Percentiles rank a stretch among this genome's conserved stretches.
phyloP scores from a whole-genome alignment of 192 early-diverging fungal genomes.

The Fimicolochytrium jonesii region DNA sequence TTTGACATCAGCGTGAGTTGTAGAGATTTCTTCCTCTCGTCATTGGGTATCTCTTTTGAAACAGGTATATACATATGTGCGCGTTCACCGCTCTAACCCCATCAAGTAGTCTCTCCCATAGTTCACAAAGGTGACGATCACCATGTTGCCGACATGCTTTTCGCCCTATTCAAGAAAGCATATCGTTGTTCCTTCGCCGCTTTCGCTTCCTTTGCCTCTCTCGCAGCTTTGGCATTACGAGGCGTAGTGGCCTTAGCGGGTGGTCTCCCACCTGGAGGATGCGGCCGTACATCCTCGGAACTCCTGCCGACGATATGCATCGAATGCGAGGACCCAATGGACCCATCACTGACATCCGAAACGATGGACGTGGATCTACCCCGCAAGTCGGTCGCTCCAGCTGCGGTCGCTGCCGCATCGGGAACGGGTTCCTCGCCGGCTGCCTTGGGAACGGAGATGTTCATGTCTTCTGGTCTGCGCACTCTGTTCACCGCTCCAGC shows the following conservation, averaged over 20 bases:
- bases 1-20: too few relatives aligned
- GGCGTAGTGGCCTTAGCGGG: not conserved
- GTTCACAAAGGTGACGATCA: too few relatives aligned
- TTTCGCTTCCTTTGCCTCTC: not conserved
- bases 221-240: conserved; percentile 2
- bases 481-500: conserved; percentile 30
- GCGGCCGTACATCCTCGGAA: conserved; percentile 5
- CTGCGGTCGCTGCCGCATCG: not conserved
- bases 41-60: too few relatives aligned
- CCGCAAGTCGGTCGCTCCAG: not conserved
- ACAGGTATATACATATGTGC: too few relatives aligned
- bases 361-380: not conserved
- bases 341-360: not conserved
- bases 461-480: conserved; percentile 7
- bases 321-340: not conserved
- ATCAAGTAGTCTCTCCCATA: too few relatives aligned
- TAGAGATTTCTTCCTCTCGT: too few relatives aligned
- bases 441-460: conserved; percentile 3
- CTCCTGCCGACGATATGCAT: conserved; percentile 8
- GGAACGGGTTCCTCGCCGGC: not conserved
- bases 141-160: conserved; percentile 8
- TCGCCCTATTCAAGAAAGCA: not conserved
- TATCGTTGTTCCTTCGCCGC: conserved; percentile 6
- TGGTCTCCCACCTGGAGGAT: not conserved
- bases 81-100: too few relatives aligned